phyloP scores from a whole-genome alignment of 345 rosid genomes.

The Eucalyptus polyanthemos region DNA sequence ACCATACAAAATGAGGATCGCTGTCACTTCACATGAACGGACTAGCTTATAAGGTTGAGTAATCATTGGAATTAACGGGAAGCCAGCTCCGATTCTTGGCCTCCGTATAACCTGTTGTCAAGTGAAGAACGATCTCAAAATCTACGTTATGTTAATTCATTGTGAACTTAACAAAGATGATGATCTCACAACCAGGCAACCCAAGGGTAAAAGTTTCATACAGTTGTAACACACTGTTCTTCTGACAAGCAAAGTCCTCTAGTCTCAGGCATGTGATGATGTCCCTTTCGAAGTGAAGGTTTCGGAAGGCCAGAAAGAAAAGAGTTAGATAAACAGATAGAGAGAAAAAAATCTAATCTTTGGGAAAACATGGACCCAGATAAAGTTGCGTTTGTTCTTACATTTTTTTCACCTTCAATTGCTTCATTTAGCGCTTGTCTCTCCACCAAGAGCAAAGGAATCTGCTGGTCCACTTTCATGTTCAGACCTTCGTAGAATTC shows the following conservation, averaged over 20 bases:
- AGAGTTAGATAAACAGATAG: background rate
- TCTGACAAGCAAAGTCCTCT: constrained; percentile 98
- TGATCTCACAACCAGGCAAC: background rate
- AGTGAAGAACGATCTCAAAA: background rate
- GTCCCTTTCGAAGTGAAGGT: constrained; percentile 35
- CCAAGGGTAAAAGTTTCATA: background rate
- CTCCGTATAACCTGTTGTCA: constrained; percentile 52
- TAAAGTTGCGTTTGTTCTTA: background rate
- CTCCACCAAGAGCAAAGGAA: constrained; percentile 45
- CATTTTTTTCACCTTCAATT: constrained; percentile 21
- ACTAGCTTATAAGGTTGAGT: constrained; percentile 77
- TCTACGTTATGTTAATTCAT: background rate
- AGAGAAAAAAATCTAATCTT: background rate
- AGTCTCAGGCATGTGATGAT: constrained; percentile 94
- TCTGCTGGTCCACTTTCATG: constrained; percentile 36
- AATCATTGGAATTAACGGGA: constrained; percentile 40
- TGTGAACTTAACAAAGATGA: background rate
- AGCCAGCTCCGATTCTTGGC: constrained; percentile 68
- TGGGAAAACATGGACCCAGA: background rate
- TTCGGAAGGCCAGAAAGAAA: background rate
- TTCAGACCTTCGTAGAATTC: constrained; percentile 40
- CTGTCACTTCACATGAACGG: constrained; percentile 93
- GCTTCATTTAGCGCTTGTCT: constrained; percentile 27
- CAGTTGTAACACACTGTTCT: constrained; percentile 90
- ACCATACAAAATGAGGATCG: constrained; percentile 86